These are phyloP conservation scores for Coniochaeta ligniaria DNA, from an alignment of 2,329 filamentous ascomycete species.

Conservation along the genomic window DNA sequence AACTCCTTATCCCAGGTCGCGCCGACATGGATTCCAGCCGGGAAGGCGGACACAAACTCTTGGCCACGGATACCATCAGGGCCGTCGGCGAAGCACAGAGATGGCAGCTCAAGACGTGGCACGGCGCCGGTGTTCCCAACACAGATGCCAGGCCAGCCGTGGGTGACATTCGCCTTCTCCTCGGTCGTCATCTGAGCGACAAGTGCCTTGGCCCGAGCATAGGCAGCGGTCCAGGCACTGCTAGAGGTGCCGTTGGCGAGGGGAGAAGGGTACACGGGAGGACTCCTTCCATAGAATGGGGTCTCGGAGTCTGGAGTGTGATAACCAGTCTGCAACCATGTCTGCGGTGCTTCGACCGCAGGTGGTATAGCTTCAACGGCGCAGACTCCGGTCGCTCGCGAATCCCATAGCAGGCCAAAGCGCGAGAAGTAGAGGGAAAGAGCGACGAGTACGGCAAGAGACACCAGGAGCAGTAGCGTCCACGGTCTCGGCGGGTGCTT, in stretches of 20 bases:
- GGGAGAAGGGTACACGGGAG: constrained; percentile 24
- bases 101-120: constrained; percentile 30
- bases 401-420: not conserved
- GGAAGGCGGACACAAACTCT: constrained; percentile 40
- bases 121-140: constrained; percentile 22
- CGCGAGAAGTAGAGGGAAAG: not conserved
- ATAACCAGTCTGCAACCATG: not conserved
- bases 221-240: constrained; percentile 25
- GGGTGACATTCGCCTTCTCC: constrained; percentile 32
- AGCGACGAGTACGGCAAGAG: not conserved
- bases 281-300: constrained; percentile 25
- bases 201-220: constrained; percentile 23
- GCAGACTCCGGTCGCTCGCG: not conserved
- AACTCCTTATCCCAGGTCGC: constrained; percentile 63
- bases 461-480: not conserved
- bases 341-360: not conserved
- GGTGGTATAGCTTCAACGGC: not conserved
- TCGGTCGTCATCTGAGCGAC: constrained; percentile 29
- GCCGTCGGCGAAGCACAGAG: constrained; percentile 38
- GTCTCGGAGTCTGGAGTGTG: constrained; percentile 15
- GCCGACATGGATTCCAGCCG: constrained; percentile 61
- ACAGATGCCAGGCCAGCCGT: constrained; percentile 23
- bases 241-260: constrained; percentile 18
- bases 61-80: constrained; percentile 24
- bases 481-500: not conserved